Base-by-base conservation (phyloP, 495 filamentous ascomycete species). In the Xylaria castorea region DNA sequence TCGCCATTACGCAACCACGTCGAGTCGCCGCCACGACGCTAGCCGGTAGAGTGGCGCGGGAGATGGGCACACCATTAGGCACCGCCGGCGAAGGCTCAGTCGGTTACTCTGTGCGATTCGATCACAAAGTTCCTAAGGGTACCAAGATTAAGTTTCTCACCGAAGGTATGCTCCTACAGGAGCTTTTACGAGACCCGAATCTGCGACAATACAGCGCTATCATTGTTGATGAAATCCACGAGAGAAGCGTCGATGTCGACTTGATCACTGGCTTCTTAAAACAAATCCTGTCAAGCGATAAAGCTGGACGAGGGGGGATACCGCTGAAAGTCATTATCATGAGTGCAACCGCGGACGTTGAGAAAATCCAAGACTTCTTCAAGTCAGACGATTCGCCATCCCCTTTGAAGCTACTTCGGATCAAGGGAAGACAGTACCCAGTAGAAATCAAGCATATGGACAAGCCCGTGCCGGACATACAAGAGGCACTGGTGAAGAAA, bases 171-270 rank as follows among this genome's bases (percentile, higher is more conserved):
- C 84, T 99, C 58, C 85, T 99, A 18, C 95, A 98, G 81, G 97
- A 99, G 80, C 91, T 98, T 84, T 81, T 98, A 55, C 87, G 91
- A 67, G 97, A 98, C 80, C 94, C 95, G 2, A 85, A 89, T 80
- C 83, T 99, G 74, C 88, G 85, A 38, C 89, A 92, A 76, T 99
- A 99, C 78, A 95, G 93, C 73, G 93, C 92, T 1, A 87, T 99
- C 3, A 87, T 98, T 62, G 93, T 99, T 12, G 97, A 99, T 83
- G 97, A 99, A 78, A 94, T 98, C 3, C 97, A 99, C 82, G 97
- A 99, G 82, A 87, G 97, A 68, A 97, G 95, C 68, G 89, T 97
- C n/a, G 97, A 97, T 76, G 95, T 97, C 20, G 97, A 99, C 84
- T 81, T 98, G 62, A 83, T 97, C 0, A 84, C 93, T 63, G 97